Conservation (phyloP, 805 yeast species). For the Metschnikowia henanensis region DNA sequence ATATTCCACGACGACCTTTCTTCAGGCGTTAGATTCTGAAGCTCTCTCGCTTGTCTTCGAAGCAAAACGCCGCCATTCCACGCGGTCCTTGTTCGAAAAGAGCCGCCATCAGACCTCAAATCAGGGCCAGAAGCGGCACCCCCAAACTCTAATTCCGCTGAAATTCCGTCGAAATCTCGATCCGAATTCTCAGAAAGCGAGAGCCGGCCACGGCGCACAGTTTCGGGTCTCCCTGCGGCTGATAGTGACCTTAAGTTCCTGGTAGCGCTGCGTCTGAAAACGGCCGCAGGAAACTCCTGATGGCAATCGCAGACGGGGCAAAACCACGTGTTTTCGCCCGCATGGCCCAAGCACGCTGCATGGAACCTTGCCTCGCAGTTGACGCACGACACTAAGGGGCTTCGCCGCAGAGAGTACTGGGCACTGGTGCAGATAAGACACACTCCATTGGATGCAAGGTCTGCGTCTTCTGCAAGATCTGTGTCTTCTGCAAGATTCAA, state of each 20-base stretch:
- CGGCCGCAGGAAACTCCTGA: constrained; percentile 29
- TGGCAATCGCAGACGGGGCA: constrained; percentile 52
- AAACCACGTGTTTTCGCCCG: constrained; percentile 33
- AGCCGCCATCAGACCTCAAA: too few relatives aligned
- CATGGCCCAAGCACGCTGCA: constrained; percentile 36
- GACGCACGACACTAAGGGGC: constrained; percentile 27
- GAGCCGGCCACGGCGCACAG: neutral
- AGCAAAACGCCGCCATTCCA: constrained; percentile 40
- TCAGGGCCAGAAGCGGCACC: too few relatives aligned
- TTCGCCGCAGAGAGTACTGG: constrained; percentile 24
- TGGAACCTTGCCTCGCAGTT: constrained; percentile 43
- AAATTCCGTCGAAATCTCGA: neutral
- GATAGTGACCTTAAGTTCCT: too few relatives aligned
- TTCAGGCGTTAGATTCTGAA: constrained; percentile 30
- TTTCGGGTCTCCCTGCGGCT: neutral
- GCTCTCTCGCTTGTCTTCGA: constrained; percentile 33
- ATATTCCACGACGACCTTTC: constrained; percentile 39
- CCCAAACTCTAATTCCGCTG: too few relatives aligned
- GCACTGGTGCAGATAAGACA: constrained; percentile 38
- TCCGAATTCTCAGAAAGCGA: neutral
- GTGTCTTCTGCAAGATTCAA: too few relatives aligned
- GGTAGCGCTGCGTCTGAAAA: too few relatives aligned
- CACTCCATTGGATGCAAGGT: constrained; percentile 21
- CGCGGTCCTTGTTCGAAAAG: constrained; percentile 9
- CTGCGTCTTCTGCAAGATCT: constrained; percentile 2